These are phyloP conservation scores for Chrysochromulina tobinii DNA, from an alignment of 78 protist genomes.

Conservation along the genomic window DNA sequence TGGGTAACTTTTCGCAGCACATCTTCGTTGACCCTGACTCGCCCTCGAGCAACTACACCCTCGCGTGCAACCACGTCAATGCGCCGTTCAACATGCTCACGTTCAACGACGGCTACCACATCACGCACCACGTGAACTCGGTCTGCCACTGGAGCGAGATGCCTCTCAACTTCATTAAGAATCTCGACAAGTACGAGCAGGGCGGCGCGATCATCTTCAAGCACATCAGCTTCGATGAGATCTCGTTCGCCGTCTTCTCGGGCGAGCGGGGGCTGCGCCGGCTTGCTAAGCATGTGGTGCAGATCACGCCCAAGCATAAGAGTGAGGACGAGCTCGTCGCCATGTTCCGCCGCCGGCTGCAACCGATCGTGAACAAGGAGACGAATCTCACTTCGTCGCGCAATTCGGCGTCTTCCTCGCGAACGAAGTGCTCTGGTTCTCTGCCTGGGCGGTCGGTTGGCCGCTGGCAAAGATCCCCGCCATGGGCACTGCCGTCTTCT, in stretches of 20 bases:
- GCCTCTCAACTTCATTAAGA: not conserved
- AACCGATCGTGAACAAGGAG: not conserved
- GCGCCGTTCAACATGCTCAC: constrained; percentile 11
- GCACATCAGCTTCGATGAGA: not conserved
- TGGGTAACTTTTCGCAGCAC: constrained; percentile 28
- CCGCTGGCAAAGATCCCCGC: not conserved
- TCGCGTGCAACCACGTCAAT: not conserved
- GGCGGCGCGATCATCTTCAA: not conserved
- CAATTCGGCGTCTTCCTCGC: not conserved
- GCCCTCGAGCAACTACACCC: not conserved
- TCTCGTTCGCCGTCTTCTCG: not conserved
- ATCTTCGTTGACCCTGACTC: not conserved
- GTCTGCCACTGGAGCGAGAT: not conserved
- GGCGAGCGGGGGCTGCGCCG: not conserved
- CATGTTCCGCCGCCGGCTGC: not conserved
- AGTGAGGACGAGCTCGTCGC: not conserved
- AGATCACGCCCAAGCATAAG: not conserved
- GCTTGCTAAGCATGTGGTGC: not conserved
- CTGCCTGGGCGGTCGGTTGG: not conserved
- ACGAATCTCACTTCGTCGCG: not conserved
- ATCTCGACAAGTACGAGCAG: not conserved
- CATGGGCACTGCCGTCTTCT: not conserved
- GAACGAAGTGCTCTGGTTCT: not conserved
- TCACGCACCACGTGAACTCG: constrained; percentile 22
- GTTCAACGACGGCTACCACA: constrained; percentile 38